Conservation (phyloP, 2,329 filamentous ascomycete genomes). For the Fusarium dimerum region DNA sequence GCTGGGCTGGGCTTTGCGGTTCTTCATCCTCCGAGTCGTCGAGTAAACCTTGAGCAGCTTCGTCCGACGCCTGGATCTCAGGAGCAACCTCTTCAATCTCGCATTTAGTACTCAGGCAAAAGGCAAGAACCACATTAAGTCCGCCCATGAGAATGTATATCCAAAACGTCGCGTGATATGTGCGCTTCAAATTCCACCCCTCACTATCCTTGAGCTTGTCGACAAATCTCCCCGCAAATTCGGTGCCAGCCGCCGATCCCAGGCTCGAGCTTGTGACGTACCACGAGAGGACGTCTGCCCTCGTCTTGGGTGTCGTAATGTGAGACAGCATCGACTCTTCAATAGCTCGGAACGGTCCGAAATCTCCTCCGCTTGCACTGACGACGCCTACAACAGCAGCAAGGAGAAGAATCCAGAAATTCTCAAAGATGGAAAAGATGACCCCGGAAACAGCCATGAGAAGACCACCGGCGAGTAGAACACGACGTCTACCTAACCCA, state of each 20-base stretch:
- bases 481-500: constrained; percentile 55
- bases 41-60: constrained; percentile 27
- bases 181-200: constrained; percentile 50
- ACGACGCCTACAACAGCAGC: constrained; percentile 64
- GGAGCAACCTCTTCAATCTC: constrained; percentile 42
- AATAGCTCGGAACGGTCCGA: constrained; percentile 67
- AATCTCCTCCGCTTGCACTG: constrained; percentile 63
- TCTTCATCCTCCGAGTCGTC: constrained; percentile 21
- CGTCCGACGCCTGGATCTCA: constrained; percentile 13
- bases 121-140: constrained; percentile 48
- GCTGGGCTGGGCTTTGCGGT: constrained; percentile 1
- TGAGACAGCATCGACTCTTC: constrained; percentile 66
- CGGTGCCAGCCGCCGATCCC: constrained; percentile 56
- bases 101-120: constrained; percentile 50
- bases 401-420: constrained; percentile 59
- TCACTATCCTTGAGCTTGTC: constrained; percentile 46
- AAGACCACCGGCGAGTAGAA: constrained; percentile 52
- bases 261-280: constrained; percentile 60
- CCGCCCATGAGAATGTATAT: constrained; percentile 58
- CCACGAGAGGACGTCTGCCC: constrained; percentile 67
- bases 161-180: constrained; percentile 61
- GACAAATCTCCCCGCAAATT: constrained; percentile 52
- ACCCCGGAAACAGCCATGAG: constrained; percentile 60
- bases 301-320: constrained; percentile 53
- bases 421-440: constrained; percentile 54